Conservation (phyloP, 305 asterid genomes). For the Rubia tinctorum region DNA sequence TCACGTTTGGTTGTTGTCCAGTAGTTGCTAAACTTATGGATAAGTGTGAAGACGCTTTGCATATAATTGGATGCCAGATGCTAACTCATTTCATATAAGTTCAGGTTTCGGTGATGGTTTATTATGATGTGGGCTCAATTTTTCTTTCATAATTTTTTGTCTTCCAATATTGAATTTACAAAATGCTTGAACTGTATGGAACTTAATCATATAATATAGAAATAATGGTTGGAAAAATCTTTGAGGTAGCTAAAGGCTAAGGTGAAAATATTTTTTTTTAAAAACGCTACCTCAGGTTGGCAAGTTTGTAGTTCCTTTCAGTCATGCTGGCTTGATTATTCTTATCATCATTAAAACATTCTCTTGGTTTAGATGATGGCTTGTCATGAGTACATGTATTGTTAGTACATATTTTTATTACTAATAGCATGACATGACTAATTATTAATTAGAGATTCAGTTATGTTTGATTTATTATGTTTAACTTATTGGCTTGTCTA, state of each 20-base stretch:
- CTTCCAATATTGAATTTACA: neutral
- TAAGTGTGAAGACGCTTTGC: constrained; percentile 52
- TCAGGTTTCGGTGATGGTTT: constrained; percentile 43
- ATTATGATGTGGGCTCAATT: neutral
- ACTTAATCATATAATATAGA: constrained; percentile 71
- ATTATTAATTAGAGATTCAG: too few relatives aligned
- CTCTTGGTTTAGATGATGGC: too few relatives aligned
- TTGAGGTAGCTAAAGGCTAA: constrained; percentile 50
- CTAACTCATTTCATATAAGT: constrained; percentile 67
- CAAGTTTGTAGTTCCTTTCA: constrained; percentile 87
- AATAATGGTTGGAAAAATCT: constrained; percentile 59
- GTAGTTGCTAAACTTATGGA: constrained; percentile 67
- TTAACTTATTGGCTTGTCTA: too few relatives aligned
- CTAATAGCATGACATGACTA: too few relatives aligned
- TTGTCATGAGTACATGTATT: too few relatives aligned
- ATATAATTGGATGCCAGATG: constrained; percentile 73
- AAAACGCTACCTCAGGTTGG: constrained; percentile 69
- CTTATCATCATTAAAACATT: neutral
- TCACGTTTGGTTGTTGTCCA: constrained; percentile 67
- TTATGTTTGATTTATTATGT: too few relatives aligned
- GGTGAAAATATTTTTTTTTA: too few relatives aligned
- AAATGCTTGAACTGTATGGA: constrained; percentile 48
- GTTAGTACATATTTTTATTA: too few relatives aligned
- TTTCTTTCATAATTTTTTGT: neutral
- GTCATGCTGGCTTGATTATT: constrained; percentile 63